phyloP scores from a whole-genome alignment of 805 yeast species.

The Barnettozyma wickerhamii region DNA sequence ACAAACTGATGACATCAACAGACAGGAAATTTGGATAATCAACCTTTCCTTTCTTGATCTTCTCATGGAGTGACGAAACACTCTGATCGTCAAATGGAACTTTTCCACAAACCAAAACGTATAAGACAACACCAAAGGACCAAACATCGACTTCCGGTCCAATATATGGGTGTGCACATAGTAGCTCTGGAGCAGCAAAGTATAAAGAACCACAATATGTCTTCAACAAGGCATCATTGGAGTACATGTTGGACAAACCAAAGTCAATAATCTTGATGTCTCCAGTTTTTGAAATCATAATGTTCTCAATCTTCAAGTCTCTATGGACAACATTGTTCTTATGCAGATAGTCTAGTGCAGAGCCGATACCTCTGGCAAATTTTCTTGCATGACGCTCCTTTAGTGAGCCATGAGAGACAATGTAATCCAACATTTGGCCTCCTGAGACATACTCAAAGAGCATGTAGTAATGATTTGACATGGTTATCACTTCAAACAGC shows the following conservation, averaged over 20 bases:
- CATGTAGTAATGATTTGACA: conserved; percentile 97
- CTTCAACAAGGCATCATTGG: conserved; percentile 65
- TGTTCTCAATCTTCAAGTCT: conserved; percentile 93
- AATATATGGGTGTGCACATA: conserved; percentile 85
- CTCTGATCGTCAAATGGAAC: conserved; percentile 97
- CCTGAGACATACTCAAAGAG: conserved; percentile 95
- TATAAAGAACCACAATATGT: conserved; percentile 97
- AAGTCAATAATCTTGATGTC: conserved; percentile 95
- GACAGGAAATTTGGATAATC: conserved; percentile 86
- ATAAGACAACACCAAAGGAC: conserved; percentile 96
- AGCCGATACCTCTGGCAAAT: conserved; percentile 91
- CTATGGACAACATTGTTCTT: conserved; percentile 94
- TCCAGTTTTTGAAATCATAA: conserved; percentile 89
- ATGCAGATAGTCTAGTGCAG: conserved; percentile 92
- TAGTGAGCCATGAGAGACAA: conserved; percentile 91
- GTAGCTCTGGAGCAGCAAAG: conserved; percentile 96
- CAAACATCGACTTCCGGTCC: conserved; percentile 99
- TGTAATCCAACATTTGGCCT: conserved; percentile 95
- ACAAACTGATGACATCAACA: conserved; percentile 70
- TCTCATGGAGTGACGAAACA: conserved; percentile 87
- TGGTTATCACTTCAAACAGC: conserved; percentile 87
- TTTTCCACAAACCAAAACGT: conserved; percentile 94
- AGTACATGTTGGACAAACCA: conserved; percentile 86
- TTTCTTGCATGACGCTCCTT: conserved; percentile 92
- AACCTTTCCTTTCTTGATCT: conserved; percentile 87